Base-by-base conservation (phyloP, 2,329 filamentous ascomycete genomes). In the Neonectria magnoliae region DNA sequence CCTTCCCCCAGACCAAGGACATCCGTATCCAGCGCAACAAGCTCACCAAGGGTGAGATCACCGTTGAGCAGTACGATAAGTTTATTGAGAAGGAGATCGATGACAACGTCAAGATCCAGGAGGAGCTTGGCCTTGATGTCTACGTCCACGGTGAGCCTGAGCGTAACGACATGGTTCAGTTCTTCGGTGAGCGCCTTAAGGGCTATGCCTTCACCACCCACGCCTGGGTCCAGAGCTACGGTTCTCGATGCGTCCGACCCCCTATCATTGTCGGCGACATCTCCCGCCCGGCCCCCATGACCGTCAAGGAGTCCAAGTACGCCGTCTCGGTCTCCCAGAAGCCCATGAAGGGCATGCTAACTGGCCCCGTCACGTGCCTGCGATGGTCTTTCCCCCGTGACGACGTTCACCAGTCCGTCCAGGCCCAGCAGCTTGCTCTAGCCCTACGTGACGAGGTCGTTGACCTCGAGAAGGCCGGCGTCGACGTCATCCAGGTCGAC, bases 261-360 rank as follows among this genome's bases (percentile, higher is more conserved):
- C 96, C 96, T 69, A 99, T 99, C 84, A 93, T 99, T 77, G 96
- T 98, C 76, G 96, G 96, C 84, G 96, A 99, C 82, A 95, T 99
- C 83, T 98, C 95, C 70, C 95, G 96, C 75, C 96, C 96, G 72
- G 91, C 90, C 74, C 92, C 96, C 74, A 99, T 99, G 96, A 98
- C 96, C 66, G 96, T 99, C 84, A 99, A 99, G 92, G 96, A 99
- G 89, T 97, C 93, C 83, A 97, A 98, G 88, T 99, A 97, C 85
- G 96, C 96, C 73, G 95, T 94, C 69, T 94, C 92, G 62, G 89
- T 98, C 82, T 95, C 94, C 81, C 95, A 92, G 87, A 98, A 98
- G 90, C 94, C 96, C 84, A 98, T 99, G 96, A 99, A 99, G 93
- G 96, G 96, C 82, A 99, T 99, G 96, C 90, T 99, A 81, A 99